Evolutionary conservation across 2,329 filamentous ascomycete species (phyloP), one percentile per base, ranked within the genome.

Genomic region (Cladophialophora bantiana): DNA sequence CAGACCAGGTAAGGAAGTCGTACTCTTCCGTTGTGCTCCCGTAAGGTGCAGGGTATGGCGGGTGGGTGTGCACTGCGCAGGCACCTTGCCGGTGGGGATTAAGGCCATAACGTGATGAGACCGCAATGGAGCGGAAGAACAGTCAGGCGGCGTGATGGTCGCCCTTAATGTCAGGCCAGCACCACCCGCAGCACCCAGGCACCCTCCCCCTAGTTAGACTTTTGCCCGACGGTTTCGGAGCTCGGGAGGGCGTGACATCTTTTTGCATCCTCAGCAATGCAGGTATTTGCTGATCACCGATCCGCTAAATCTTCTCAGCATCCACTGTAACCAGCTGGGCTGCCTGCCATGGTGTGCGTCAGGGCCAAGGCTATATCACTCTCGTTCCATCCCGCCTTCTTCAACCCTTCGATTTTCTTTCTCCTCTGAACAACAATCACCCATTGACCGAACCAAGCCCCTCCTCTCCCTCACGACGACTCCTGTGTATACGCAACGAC

Each of bases 321-420:
- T 31, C 45, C 45, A 31, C 4, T 50, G 45, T 31, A 26, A 50
- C 45, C 45, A 50, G 26, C 45, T 50, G 18, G 10, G 18, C 45
- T 31, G 45, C 7, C 45, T 50, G 18, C 26, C 26, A 26, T 3
- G 2, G 26, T 26, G 26, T 26, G 26, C 26, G 2, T 26, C 2
- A 26, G 26, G 26, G 26, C 26, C 26, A 26, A 26, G 20, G 18
- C 42, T 61, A 61, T 61, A 38, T 61, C 59, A 61, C 18, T 32
- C 45, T 53, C 59, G 12, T 61, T 54, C 48, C 59, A 54, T 42
- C 59, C 59, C 58, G 42, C 58, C 48, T 61, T 38, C 59, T 54
- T 61, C 48, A 13, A 52, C 32, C 42, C 59, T 61, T 61, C 32
- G n/a, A 54, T 61, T 45, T 61, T 26, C 45, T 45, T 53, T 53